Evolutionary conservation across 306 rosid genomes (phyloP).

Genomic region (Ceratonia siliqua): DNA sequence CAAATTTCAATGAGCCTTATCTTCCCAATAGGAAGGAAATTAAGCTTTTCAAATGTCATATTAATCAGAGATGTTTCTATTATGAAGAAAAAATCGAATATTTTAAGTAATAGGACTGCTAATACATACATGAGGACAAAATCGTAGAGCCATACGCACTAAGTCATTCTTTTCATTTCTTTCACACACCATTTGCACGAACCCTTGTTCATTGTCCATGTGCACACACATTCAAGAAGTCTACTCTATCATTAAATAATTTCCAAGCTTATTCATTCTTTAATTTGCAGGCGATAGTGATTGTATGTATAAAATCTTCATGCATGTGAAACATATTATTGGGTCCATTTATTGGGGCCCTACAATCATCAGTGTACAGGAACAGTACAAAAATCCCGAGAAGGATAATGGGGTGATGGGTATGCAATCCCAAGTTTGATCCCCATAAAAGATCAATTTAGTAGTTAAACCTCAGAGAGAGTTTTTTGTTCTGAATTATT

Average conservation of each 20-base stretch:
- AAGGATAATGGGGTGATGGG: constrained; percentile 42
- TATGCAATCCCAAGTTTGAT: constrained; percentile 42
- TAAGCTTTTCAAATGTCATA: background rate
- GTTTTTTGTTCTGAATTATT: constrained; percentile 44
- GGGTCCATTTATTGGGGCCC: constrained; percentile 43
- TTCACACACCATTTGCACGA: constrained; percentile 23
- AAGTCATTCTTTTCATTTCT: constrained; percentile 33
- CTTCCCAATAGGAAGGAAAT: constrained; percentile 23
- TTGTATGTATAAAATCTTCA: constrained; percentile 33
- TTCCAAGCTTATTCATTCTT: constrained; percentile 25
- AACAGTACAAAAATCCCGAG: constrained; percentile 58
- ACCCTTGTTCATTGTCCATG: constrained; percentile 44
- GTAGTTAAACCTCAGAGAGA: background rate
- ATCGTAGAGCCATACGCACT: background rate
- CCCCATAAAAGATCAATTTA: constrained; percentile 4
- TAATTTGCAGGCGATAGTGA: constrained; percentile 22
- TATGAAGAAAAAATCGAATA: constrained; percentile 32
- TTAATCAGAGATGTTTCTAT: constrained; percentile 27
- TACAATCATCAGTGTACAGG: constrained; percentile 28
- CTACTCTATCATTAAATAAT: constrained; percentile 35
- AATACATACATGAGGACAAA: constrained; percentile 38
- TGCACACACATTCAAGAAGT: constrained; percentile 41
- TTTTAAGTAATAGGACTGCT: constrained; percentile 13
- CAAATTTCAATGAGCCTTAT: constrained; percentile 28
- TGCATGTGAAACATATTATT: constrained; percentile 74